Evolutionary conservation across 2,329 filamentous ascomycete genomes (phyloP).

Genomic region (Proliferodiscus dingleyae): DNA sequence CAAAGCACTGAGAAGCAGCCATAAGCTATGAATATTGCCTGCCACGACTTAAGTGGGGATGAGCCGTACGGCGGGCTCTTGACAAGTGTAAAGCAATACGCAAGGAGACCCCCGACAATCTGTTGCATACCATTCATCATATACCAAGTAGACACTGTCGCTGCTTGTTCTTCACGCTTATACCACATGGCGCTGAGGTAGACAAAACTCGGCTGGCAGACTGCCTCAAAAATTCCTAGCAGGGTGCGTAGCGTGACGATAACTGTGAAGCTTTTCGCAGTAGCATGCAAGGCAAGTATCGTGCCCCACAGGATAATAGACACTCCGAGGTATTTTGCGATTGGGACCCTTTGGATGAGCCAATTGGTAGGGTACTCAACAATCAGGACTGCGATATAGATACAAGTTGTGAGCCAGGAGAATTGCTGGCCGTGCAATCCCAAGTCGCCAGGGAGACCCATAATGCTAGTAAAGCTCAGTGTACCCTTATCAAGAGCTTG

Average conservation of each 20-base stretch:
- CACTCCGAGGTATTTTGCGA: constrained; percentile 33
- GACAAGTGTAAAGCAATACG: constrained; percentile 54
- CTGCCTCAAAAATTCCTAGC: constrained; percentile 62
- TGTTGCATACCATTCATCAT: constrained; percentile 74
- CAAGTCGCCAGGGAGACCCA: constrained; percentile 24
- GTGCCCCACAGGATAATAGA: constrained; percentile 46
- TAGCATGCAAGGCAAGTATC: constrained; percentile 56
- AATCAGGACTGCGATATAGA: constrained; percentile 25
- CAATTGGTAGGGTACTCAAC: constrained; percentile 37
- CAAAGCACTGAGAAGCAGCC: constrained; percentile 41
- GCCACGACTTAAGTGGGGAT: constrained; percentile 54
- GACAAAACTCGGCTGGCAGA: constrained; percentile 63
- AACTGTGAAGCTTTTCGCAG: constrained; percentile 53
- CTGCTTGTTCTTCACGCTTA: constrained; percentile 63
- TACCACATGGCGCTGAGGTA: constrained; percentile 68
- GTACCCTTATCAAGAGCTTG: constrained; percentile 34
- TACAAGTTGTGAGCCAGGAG: constrained; percentile 26
- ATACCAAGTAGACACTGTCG: constrained; percentile 55
- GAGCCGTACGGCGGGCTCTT: constrained; percentile 38
- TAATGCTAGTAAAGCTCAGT: constrained; percentile 26
- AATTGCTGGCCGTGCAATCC: constrained; percentile 40
- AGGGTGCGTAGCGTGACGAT: constrained; percentile 61
- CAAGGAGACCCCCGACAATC: constrained; percentile 57
- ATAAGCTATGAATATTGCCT: constrained; percentile 48
- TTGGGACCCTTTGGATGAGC: constrained; percentile 33